Base-by-base conservation (phyloP, 495 filamentous ascomycete species). In the Schizothecium vesticola region DNA sequence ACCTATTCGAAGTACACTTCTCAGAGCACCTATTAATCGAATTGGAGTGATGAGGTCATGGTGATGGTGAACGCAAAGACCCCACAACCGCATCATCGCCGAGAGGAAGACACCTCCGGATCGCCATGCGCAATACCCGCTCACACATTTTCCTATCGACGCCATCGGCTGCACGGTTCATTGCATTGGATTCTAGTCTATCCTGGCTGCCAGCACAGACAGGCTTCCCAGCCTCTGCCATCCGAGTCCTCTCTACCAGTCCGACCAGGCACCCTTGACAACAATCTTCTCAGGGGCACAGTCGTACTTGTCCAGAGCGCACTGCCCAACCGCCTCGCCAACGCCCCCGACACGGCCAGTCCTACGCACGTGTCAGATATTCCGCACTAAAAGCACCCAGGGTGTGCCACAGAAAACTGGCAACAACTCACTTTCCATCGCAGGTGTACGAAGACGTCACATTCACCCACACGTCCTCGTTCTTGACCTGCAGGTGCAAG, bases 361-460 rank as follows among this genome's bases (percentile, higher is more conserved):
- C 31, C 65, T 67, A 9, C 22, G 11, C 26, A 13, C n/a, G 4
- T 23, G 24, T 59, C 24, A 59, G 56, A 31, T 11, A 19, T 43
- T 19, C 13, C 33, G 4, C 13, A 43, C 33, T 4, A 43, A 33
- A 33, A 12, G 2, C 31, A 13, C 11, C 1, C 10, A 16, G 12
- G 6, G 12, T n/a, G 16, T 55, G n/a, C 22, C 22, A 21, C 29
- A 24, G 29, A 31, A 1, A 11, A 19, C n/a, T 59, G 16, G 22
- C 3, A 51, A 67, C 3, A 51, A 67, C 65, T 67, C 23, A 67
- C 65, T 22, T 67, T 43, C 65, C 65, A 13, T 67, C 65, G 28
- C 65, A 67, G 0, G 65, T 67, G 23, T 31, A 67, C 55, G 65
- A 24, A 12, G 31, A 51, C 36, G 65, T 67, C 28, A 67, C 65